Evolutionary conservation across 2,329 filamentous ascomycete species (phyloP).

Genomic region (Pyrenophora tritici-repentis): DNA sequence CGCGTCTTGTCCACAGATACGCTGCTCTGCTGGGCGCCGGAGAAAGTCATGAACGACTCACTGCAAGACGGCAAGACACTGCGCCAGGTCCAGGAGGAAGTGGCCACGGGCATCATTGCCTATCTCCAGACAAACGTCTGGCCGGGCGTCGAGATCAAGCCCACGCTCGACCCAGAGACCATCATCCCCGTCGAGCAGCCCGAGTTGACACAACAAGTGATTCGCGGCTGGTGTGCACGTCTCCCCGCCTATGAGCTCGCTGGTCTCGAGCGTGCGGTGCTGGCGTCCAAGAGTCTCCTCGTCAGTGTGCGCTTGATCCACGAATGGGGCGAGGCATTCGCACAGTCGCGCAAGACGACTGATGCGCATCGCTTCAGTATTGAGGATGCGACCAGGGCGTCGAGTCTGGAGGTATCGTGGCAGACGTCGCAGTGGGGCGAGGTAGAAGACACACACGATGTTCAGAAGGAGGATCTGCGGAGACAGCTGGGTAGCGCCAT

Average conservation of each 20-base stretch:
- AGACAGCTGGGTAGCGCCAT: slow-evolving; percentile 88
- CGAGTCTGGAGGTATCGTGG: slow-evolving; percentile 85
- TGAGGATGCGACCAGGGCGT: slow-evolving; percentile 77
- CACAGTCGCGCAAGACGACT: slow-evolving; percentile 54
- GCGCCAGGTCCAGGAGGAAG: slow-evolving; percentile 71
- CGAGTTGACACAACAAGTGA: slow-evolving; percentile 73
- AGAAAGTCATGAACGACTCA: slow-evolving; percentile 55
- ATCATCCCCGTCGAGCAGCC: slow-evolving; percentile 78
- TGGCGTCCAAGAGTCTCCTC: slow-evolving; percentile 86
- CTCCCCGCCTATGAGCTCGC: slow-evolving; percentile 82
- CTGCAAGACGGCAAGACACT: slow-evolving; percentile 59
- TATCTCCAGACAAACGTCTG: slow-evolving; percentile 76
- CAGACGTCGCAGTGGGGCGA: slow-evolving; percentile 93
- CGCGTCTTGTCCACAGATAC: slow-evolving; percentile 92
- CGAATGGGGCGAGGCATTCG: slow-evolving; percentile 83
- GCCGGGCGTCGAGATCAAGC: slow-evolving; percentile 79
- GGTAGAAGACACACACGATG: slow-evolving; percentile 97
- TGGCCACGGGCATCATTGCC: slow-evolving; percentile 71
- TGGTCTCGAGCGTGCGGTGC: slow-evolving; percentile 78
- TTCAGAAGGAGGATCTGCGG: slow-evolving; percentile 85
- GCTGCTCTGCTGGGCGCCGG: slow-evolving; percentile 84
- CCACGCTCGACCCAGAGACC: slow-evolving; percentile 77
- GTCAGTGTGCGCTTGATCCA: slow-evolving; percentile 75
- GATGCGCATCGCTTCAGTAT: slow-evolving; percentile 67
- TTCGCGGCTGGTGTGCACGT: slow-evolving; percentile 75